Evolutionary conservation across 805 yeast genomes (phyloP).

Genomic region (Candida mattraensis): DNA sequence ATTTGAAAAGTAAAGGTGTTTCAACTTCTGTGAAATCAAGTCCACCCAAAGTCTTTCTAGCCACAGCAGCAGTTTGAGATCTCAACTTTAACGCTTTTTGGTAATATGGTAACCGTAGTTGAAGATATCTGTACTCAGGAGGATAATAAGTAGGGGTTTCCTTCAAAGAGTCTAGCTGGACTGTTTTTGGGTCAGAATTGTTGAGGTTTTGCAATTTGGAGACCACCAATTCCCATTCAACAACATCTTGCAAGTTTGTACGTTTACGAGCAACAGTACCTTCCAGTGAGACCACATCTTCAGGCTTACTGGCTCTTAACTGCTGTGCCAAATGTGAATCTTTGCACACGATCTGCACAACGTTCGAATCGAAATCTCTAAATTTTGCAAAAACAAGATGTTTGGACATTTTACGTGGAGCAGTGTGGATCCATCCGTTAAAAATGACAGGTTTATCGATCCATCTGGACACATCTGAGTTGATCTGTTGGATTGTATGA

Average conservation of each 20-base stretch:
- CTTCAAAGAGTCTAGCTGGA: slow-evolving; percentile 65
- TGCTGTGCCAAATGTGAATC: slow-evolving; percentile 36
- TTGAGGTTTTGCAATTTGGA: slow-evolving; percentile 56
- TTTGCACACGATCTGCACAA: slow-evolving; percentile 56
- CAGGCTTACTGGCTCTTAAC: slow-evolving; percentile 55
- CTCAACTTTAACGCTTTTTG: slow-evolving; percentile 59
- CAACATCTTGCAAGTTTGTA: slow-evolving; percentile 25
- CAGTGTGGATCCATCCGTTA: slow-evolving; percentile 82
- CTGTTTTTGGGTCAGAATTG: slow-evolving; percentile 54
- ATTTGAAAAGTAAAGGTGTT: slow-evolving; percentile 89
- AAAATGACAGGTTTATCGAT: slow-evolving; percentile 41
- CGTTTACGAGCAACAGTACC: slow-evolving; percentile 49
- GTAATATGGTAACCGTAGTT: slow-evolving; percentile 59
- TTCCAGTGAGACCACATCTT: slow-evolving; percentile 68
- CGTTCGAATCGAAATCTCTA: slow-evolving; percentile 70
- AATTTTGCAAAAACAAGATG: slow-evolving; percentile 67
- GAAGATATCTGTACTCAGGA: slow-evolving; percentile 77
- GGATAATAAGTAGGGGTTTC: slow-evolving; percentile 62
- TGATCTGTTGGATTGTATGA: slow-evolving; percentile 26
- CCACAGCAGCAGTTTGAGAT: slow-evolving; percentile 50
- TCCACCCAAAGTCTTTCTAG: slow-evolving; percentile 37
- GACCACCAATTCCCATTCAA: slow-evolving; percentile 59
- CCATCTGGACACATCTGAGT: slow-evolving; percentile 6
- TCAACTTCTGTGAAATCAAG: slow-evolving; percentile 76
- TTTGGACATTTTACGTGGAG: slow-evolving; percentile 69